Base-by-base conservation (phyloP, 495 filamentous ascomycete genomes). In the Xylaria castorea region DNA sequence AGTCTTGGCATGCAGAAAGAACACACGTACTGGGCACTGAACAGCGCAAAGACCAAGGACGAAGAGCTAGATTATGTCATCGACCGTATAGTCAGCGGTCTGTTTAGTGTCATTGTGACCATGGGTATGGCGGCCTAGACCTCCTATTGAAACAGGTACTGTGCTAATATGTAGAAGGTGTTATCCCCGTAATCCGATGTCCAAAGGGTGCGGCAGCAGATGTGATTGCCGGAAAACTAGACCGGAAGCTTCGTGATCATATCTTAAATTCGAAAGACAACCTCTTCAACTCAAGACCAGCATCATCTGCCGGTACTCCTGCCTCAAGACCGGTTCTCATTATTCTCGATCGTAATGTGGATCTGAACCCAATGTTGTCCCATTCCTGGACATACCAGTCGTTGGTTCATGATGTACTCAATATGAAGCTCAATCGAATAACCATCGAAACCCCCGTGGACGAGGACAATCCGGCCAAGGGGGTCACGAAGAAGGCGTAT, bases 301-400 rank as follows among this genome's bases (percentile, higher is more conserved):
- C 77, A 27, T 82, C 81, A 20, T 82, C 83, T 3, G 73, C 83
- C 22, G 81, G 84, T 20, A 90, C 92, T 1, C 87, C 91, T 2
- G 88, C 89, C 3, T 91, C 93, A 27, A 85, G 94, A 38, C 95
- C 95, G 0, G 93, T 97, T 0, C 87, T 98, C 66, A 87, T 98
- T 70, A 91, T 98, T 64, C 91, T 97, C 57, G 96, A 98, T 82
- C 92, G 96, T 71, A 98, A 97, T 73, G 91, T 99, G 30, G 96
- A 99, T 81, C 81, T 98, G 46, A 93, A 97, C 71, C 94, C 97
- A n/a, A 98, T 98, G 97, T 87, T 98, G 1, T 97, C 95, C 30
- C 96, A 99, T 82, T 97, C 95, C 1, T 99, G 96, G 96, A 98
- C 94, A 5, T 99, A 99, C 77, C 96, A 98, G 78, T 97, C 94